Evolutionary conservation across 768 basidiomycete genomes (phyloP).

Genomic region (Pleurotus platypus): DNA sequence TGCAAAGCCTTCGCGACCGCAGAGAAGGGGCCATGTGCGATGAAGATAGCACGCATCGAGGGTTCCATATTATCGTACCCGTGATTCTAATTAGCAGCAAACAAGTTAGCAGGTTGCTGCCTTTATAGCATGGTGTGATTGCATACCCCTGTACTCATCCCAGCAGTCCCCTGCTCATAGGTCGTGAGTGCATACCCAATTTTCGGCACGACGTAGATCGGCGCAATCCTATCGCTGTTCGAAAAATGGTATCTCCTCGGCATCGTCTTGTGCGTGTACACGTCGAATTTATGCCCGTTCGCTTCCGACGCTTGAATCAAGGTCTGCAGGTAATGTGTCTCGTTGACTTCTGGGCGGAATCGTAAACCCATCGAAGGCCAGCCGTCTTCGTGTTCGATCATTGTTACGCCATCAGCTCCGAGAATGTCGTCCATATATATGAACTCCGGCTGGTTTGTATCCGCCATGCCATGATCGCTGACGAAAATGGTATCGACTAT

Average conservation of each 20-base stretch:
- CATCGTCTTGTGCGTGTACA: conserved; percentile 81
- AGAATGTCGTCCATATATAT: conserved; percentile 82
- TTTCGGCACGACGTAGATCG: conserved; percentile 79
- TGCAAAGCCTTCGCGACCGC: conserved; percentile 59
- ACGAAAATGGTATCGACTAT: conserved; percentile 90
- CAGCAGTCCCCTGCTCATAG: conserved; percentile 50
- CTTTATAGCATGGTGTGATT: not conserved
- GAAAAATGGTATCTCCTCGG: conserved; percentile 77
- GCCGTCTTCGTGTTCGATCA: conserved; percentile 76
- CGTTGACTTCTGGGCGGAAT: conserved; percentile 59
- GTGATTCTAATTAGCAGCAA: conserved; percentile 56
- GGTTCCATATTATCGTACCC: conserved; percentile 81
- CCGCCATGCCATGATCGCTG: conserved; percentile 89
- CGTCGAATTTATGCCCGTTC: conserved; percentile 67
- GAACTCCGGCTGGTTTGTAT: conserved; percentile 71
- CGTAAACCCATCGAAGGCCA: conserved; percentile 91
- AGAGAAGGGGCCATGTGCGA: conserved; percentile 89
- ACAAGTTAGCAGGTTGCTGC: not conserved
- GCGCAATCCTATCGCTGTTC: conserved; percentile 74
- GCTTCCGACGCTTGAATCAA: conserved; percentile 49
- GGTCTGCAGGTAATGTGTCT: conserved; percentile 47
- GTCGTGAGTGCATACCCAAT: conserved; percentile 80
- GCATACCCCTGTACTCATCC: conserved; percentile 75
- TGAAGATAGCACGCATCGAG: conserved; percentile 87
- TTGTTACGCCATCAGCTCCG: conserved; percentile 54